These are phyloP conservation scores for Hordeum vulgare DNA, from an alignment of 176 grass and related monocot genomes.

Conservation along the genomic window MorexV3_pseudomolecules_assembly NC_058521.1:536800412-536800911, in stretches of 20 bases:
- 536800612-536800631: slow-evolving; percentile 31
- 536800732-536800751: slow-evolving; percentile 81
- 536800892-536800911: background rate
- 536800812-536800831: background rate
- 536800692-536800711: slow-evolving; percentile 43
- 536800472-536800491: background rate
- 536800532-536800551: slow-evolving; percentile 30
- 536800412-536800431: slow-evolving; percentile 19
- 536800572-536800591: slow-evolving; percentile 44
- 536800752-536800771: slow-evolving; percentile 86
- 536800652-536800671: background rate
- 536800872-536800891: background rate
- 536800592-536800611: slow-evolving; percentile 47
- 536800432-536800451: background rate
- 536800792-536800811: slow-evolving; percentile 60
- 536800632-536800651: slow-evolving; percentile 25
- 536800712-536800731: slow-evolving; percentile 67
- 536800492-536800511: slow-evolving; percentile 42
- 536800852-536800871: background rate
- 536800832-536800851: background rate
- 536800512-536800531: slow-evolving; percentile 44
- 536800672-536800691: slow-evolving; percentile 5
- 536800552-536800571: slow-evolving; percentile 24
- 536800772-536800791: slow-evolving; percentile 91
- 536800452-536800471: background rate